Evolutionary conservation across 208 protist genomes (phyloP), one percentile per base, ranked within the genome.

Genomic region (Angomonas deanei): DNA sequence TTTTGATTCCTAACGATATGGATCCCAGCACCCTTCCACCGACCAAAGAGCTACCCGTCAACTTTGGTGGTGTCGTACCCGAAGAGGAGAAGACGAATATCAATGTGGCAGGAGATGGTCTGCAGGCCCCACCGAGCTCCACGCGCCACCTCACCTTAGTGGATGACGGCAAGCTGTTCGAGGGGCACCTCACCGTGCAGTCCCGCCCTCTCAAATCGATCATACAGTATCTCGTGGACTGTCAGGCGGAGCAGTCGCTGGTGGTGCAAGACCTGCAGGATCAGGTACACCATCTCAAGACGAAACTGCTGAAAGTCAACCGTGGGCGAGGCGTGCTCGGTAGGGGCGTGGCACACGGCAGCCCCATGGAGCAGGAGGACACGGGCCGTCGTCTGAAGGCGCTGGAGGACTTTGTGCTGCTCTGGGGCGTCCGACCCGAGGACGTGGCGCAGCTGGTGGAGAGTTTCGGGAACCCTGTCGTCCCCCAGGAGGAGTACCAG

Each of bases 101-200:
- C 24, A 26, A 23, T 0, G 32, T 17, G 36, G 23, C 57, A 4
- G 5, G 38, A 17, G 15, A 28, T 13, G 23, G 21, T 8, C 26
- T 0, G 1, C 61, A 66, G 32, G 66, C 27, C 66, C 72, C 28
- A 50, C 56, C 3, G 58, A 64, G 33, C 32, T 26, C 54, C 21
- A 75, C 61, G 34, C 78, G 85, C 0, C 73, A 71, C 52, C 81
- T 94, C 53, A 30, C 70, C 32, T 91, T 94, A 59, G 34, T 77
- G 2, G 88, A 94, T 70, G 88, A 94, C 63, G 88, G 85, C 2
- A 94, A 94, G 53, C 83, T 94, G 10, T 92, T 94, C 66, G 88
- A 94, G 66, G 88, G 88, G 34, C 88, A 94, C 62, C 83, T 94
- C 46, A 94, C 85, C 13, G 81, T 94, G 21, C 78, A 94, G 70